Base-by-base conservation (phyloP, 352 stramenopile species). In the Globisporangium barbulae region DNA sequence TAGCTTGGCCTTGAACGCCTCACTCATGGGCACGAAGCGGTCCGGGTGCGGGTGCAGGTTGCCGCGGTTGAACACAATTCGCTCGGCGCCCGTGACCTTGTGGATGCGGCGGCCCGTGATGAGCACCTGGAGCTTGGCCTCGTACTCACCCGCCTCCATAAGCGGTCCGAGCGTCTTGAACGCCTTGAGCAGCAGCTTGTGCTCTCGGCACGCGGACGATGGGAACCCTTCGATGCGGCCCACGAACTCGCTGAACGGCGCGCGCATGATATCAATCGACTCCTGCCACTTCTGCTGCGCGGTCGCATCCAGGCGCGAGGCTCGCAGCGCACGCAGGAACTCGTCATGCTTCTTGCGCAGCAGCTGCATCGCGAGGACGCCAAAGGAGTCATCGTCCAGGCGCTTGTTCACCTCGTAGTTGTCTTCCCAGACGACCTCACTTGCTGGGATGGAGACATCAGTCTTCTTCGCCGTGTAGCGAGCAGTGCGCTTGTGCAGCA, bases 1-100 rank as follows among this genome's bases (percentile, higher is more conserved):
- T 1, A 88, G 67, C 21, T 70, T 67, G 10, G 30, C 33, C 65
- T 85, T 63, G 57, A 85, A 85, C 9, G 22, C 59, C 15, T 59
- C 57, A 42, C 71, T 71, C 73, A 86, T 77, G 13, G 71, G 74
- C 17, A 78, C 65, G 22, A 82, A 63, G 25, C 69, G 67, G 33
- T 79, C 67, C 60, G 79, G 77, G 65, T 87, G 66, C 52, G 77
- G 59, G 58, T 83, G 74, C 63, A 90, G 57, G 62, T 88, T 90
- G 13, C 81, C 78, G 37, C 78, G 74, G 71, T 89, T 90, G 61
- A 89, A 90, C 21, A 85, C 74, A 31, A 89, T 55, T 17, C 31
- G 25, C n/a, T 70, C 59, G 39, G 67, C 69, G 13, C 33, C 63
- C 15, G 17, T 22, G 15, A 31, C 58, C 13, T 45, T 60, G 22